Evolutionary conservation across 2,329 filamentous ascomycete species (phyloP), one percentile per base, ranked within the genome.

Genomic region (Cordyceps tenuipes): DNA sequence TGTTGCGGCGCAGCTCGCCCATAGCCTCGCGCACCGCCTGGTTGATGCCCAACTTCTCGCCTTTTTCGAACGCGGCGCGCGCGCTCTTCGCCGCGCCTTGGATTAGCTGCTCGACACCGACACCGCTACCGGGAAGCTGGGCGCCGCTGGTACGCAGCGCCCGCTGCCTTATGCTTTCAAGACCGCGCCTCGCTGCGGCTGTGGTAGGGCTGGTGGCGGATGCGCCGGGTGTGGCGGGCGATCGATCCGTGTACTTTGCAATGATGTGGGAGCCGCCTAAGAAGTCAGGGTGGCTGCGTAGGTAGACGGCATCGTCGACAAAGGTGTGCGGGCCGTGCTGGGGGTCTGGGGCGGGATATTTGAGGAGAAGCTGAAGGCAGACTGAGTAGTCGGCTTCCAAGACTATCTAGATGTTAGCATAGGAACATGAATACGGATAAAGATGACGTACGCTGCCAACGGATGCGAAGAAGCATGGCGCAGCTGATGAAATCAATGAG

Each of bases 401-500:
- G 41, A 99, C 89, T 91, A 63, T 5, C n/a, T 61, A 21, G 46
- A 7, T 23, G 63, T 74, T 60, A 75, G 70, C 52, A 48, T 43
- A 15, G 19, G 31, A 41, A 43, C 3, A 2, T 9, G n/a, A 7
- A 51, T 10, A 7, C 3, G 12, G 23, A 17, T 36, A 19, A 3
- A 2, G 7, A 26, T 8, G 36, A 74, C 87, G 77, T 76, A 94
- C 90, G 76, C 66, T 92, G 84, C 92, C 92, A 97, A 60, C 93
- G 85, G 66, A 97, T 91, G 55, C 94, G 84, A 50, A 99, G 78
- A 26, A 99, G 78, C 92, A 99, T 97, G 6, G 91, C 87, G 56
- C 97, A 85, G 66, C 92, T 97, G n/a, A 97, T 86, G 59, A 94
- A 80, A 68, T 97, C 91, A 65, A 97, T 85, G 36, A 97, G 77